These are phyloP conservation scores for Basidiobolus meristosporus DNA, from an alignment of 371 early-diverging fungal species.

Conservation along the genomic window DNA sequence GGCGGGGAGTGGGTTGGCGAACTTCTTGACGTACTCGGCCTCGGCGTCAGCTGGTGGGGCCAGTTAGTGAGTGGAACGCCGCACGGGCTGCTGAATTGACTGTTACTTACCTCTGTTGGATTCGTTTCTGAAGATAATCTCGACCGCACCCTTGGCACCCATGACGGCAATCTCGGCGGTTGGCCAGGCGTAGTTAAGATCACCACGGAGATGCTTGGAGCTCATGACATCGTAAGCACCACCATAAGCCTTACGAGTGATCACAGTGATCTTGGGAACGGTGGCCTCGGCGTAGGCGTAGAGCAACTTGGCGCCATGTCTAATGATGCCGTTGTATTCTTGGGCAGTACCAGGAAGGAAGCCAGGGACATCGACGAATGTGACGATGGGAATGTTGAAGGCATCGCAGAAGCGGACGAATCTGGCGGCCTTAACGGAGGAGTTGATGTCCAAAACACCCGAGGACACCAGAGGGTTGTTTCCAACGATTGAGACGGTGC, in stretches of 20 bases:
- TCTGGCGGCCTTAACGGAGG: constrained; percentile 88
- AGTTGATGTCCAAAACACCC: constrained; percentile 89
- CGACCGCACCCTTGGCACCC: constrained; percentile 93
- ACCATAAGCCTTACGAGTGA: constrained; percentile 92
- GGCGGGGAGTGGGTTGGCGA: constrained; percentile 92
- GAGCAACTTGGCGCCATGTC: constrained; percentile 92
- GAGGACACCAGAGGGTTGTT: constrained; percentile 92
- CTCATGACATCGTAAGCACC: constrained; percentile 97
- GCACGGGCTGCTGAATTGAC: no score
- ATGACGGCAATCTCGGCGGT: constrained; percentile 95
- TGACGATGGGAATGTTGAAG: constrained; percentile 84
- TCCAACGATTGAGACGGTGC: constrained; percentile 82
- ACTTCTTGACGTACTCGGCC: constrained; percentile 76
- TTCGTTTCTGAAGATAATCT: constrained; percentile 77
- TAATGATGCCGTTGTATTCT: constrained; percentile 91
- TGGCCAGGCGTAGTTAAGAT: constrained; percentile 89
- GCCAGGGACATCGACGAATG: constrained; percentile 95
- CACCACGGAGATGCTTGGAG: constrained; percentile 88
- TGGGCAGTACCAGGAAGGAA: constrained; percentile 90
- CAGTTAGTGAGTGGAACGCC: no score
- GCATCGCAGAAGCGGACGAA: constrained; percentile 95
- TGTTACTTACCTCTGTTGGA: constrained; percentile 24
- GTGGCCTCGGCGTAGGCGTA: constrained; percentile 96
- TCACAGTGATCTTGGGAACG: constrained; percentile 90
- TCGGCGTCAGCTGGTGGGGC: constrained; percentile 45